Evolutionary conservation across 495 filamentous ascomycete genomes (phyloP).

Genomic region (Halenospora varia): DNA sequence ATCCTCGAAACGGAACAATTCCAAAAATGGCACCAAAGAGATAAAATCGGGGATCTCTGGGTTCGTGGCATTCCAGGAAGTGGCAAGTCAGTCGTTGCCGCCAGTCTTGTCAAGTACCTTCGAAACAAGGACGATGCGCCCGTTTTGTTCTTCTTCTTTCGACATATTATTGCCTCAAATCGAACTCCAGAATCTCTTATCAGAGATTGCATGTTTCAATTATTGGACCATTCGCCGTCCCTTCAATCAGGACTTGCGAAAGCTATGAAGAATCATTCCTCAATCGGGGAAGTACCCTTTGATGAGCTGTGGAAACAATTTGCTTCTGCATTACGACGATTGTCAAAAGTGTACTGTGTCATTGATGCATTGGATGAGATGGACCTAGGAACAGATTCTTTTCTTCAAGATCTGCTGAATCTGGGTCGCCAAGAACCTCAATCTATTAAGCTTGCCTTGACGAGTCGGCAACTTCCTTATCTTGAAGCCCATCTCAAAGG

Average conservation of each 20-base stretch:
- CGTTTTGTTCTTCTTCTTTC: slow-evolving; percentile 49
- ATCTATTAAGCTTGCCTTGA: not conserved
- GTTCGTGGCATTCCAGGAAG: not conserved
- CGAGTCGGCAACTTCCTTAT: not conserved
- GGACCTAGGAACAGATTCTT: slow-evolving; percentile 6
- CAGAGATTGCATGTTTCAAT: slow-evolving; percentile 41
- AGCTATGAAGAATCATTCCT: slow-evolving; percentile 20
- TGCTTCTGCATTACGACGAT: slow-evolving; percentile 23
- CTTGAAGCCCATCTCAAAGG: not conserved
- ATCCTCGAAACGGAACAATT: not conserved
- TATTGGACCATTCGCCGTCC: slow-evolving; percentile 33
- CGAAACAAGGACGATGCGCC: slow-evolving; percentile 13
- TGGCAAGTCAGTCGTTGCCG: not conserved
- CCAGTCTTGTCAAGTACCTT: not conserved
- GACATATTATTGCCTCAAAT: slow-evolving; percentile 45
- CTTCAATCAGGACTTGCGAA: slow-evolving; percentile 31
- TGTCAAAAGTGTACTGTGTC: slow-evolving; percentile 38
- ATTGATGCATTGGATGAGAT: slow-evolving; percentile 44
- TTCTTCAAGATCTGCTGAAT: not conserved
- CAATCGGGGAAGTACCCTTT: slow-evolving; percentile 12
- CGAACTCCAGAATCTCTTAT: slow-evolving; percentile 34
- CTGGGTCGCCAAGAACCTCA: not conserved
- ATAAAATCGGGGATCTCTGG: not conserved
- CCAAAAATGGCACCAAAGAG: not conserved
- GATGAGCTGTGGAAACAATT: slow-evolving; percentile 12